Evolutionary conservation across 345 rosid genomes (phyloP).

Genomic region (Eucalyptus lansdowneana): DNA sequence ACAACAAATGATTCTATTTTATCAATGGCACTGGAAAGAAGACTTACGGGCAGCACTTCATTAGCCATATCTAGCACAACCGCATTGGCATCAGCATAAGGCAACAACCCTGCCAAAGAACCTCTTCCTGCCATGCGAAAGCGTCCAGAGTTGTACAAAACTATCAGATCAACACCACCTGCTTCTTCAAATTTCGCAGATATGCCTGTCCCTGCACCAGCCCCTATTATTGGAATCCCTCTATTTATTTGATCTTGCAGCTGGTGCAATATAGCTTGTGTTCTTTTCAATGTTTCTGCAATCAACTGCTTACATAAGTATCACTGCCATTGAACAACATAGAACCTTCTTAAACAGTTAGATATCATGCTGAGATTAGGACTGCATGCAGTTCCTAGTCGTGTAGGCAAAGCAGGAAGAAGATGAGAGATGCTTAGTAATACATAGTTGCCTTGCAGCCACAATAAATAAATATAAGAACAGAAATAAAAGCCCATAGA

Average conservation of each 20-base stretch:
- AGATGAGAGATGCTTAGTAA: not conserved
- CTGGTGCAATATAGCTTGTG: constrained; percentile 48
- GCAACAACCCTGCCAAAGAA: constrained; percentile 83
- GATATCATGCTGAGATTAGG: not conserved
- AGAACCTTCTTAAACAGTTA: not conserved
- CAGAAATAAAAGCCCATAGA: not conserved
- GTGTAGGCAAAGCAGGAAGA: not conserved
- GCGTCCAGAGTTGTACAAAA: constrained; percentile 88
- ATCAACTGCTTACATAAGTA: not conserved
- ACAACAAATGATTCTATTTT: not conserved
- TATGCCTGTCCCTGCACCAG: constrained; percentile 98
- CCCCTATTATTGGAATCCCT: constrained; percentile 83
- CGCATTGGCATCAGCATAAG: constrained; percentile 95
- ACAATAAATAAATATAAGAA: not conserved
- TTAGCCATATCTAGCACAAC: constrained; percentile 87
- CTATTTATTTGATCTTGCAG: constrained; percentile 55
- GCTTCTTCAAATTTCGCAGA: constrained; percentile 98
- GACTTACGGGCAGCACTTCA: constrained; percentile 88
- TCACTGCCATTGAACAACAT: not conserved
- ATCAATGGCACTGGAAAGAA: not conserved
- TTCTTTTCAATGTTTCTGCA: constrained; percentile 69
- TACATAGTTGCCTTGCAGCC: not conserved
- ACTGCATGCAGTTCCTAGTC: not conserved
- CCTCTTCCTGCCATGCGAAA: constrained; percentile 99
- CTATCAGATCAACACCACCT: constrained; percentile 88